phyloP scores from a whole-genome alignment of 768 basidiomycete genomes.

The Leucocoprinus leucothites region DNA sequence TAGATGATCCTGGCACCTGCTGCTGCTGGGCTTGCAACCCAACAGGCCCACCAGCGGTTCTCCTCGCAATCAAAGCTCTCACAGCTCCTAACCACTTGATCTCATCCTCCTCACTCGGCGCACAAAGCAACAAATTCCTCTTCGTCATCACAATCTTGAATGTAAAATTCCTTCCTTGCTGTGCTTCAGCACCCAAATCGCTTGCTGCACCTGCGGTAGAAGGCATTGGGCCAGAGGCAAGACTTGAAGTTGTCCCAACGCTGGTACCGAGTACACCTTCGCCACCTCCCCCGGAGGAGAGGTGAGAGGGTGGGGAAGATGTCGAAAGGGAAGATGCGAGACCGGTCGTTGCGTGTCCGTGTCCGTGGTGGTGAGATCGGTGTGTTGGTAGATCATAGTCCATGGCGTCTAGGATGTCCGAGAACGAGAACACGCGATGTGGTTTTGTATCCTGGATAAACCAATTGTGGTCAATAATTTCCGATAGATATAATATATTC shows the following conservation, averaged over 20 bases:
- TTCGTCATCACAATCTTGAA: constrained; percentile 98
- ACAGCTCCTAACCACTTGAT: constrained; percentile 97
- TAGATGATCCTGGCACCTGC: neutral
- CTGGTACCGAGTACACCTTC: neutral
- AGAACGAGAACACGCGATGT: constrained; percentile 81
- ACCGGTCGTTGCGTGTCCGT: constrained; percentile 25
- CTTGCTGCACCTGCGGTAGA: constrained; percentile 32
- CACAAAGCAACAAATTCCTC: constrained; percentile 83
- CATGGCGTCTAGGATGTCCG: constrained; percentile 86
- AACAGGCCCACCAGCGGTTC: constrained; percentile 42
- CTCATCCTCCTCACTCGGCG: constrained; percentile 96
- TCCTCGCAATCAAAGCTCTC: constrained; percentile 81
- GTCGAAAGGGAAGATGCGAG: constrained; percentile 23
- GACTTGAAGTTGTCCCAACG: neutral
- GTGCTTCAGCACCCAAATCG: constrained; percentile 14
- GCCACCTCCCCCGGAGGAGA: neutral
- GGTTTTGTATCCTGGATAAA: constrained; percentile 77
- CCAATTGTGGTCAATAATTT: neutral
- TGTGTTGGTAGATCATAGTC: constrained; percentile 72
- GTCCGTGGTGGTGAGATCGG: constrained; percentile 43
- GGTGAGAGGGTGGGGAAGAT: constrained; percentile 28
- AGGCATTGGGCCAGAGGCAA: neutral
- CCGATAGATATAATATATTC: neutral
- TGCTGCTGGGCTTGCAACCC: constrained; percentile 39
- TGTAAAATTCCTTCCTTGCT: constrained; percentile 44